Evolutionary conservation across 73 alveolate genomes (phyloP), one percentile per base, ranked within the genome.

Genomic region (Uronychia binucleata): DNA sequence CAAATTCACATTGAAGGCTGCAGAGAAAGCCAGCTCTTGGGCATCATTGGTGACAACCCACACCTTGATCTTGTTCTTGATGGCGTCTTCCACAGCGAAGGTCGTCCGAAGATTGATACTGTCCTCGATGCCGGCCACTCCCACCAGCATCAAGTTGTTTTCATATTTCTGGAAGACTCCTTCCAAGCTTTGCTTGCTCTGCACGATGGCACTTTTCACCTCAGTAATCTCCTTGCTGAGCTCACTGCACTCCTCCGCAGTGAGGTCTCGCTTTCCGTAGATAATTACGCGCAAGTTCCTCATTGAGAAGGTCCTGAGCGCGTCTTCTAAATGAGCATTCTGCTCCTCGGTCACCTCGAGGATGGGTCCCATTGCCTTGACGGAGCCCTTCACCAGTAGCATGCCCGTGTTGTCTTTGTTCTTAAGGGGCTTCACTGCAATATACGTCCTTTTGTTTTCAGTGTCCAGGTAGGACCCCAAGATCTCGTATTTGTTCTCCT

Each of bases 1-100:
- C 28, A 82, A 34, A 1, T 80, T 80, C 30, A 57, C 77, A 28
- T 67, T 67, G 32, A 82, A 57, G 25, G 89, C 89, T 57, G 77
- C 34, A 8, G 82, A 27, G 26, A 82, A 29, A 5, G 80, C 82
- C 28, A 34, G 14, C 30, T 78, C 90, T 67, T 85, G 83, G 29
- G 75, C 90, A 30, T 90, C 95, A 1, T 80, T 77, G 25, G 90
- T 77, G 26, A 90, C 76, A 59, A 90, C 34, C 95, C 95, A 90
- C n/a, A 85, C 82, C 33, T 90, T 90, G 59, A 84, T 34, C 34
- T 90, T 92, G 31, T 85, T 90, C 77, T 74, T 58, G n/a, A 78
- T 59, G 59, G 83, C 1, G 78, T 90, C 92, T 13, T 85, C 81
- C 0, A 80, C 77, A 5, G 88, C 84, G 0, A 85, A 33, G 0